These are phyloP conservation scores for Centaurea solstitialis DNA, from an alignment of 129 eudicot species.

Conservation along the genomic window DNA sequence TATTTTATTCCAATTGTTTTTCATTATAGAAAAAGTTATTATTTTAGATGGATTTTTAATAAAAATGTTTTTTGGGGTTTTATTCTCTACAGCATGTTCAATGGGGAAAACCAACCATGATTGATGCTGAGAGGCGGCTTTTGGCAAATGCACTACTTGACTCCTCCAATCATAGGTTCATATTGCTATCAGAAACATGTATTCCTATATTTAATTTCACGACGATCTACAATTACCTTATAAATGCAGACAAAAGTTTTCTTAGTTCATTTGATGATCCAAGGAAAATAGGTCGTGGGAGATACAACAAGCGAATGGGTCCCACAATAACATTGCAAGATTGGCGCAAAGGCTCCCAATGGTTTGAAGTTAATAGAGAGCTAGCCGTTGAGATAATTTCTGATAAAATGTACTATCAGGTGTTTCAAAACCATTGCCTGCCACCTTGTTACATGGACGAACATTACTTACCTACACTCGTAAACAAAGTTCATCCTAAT, in stretches of 20 bases:
- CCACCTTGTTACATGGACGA: conserved; percentile 99
- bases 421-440: conserved; percentile 55
- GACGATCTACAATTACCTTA: conserved; percentile 72
- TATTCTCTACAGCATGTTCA: conserved; percentile 46
- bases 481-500: conserved; percentile 55
- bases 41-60: not conserved
- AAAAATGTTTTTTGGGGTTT: not conserved
- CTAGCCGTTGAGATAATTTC: conserved; percentile 63
- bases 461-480: conserved; percentile 82
- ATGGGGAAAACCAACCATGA: conserved; percentile 83
- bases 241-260: conserved; percentile 59
- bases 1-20: not conserved
- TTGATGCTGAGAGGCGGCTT: conserved; percentile 91
- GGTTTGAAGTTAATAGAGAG: conserved; percentile 78
- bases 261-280: conserved; percentile 83
- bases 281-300: conserved; percentile 70
- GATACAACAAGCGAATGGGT: conserved; percentile 83
- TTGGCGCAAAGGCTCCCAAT: conserved; percentile 95
- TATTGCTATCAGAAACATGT: conserved; percentile 80
- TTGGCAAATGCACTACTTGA: conserved; percentile 89
- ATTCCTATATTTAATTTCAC: conserved; percentile 87
- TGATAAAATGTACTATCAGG: conserved; percentile 52
- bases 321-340: conserved; percentile 67
- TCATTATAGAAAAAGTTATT: not conserved
- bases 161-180: conserved; percentile 76